Conservation (phyloP, 23 red algal genomes). For the Gracilariopsis chorda region DNA sequence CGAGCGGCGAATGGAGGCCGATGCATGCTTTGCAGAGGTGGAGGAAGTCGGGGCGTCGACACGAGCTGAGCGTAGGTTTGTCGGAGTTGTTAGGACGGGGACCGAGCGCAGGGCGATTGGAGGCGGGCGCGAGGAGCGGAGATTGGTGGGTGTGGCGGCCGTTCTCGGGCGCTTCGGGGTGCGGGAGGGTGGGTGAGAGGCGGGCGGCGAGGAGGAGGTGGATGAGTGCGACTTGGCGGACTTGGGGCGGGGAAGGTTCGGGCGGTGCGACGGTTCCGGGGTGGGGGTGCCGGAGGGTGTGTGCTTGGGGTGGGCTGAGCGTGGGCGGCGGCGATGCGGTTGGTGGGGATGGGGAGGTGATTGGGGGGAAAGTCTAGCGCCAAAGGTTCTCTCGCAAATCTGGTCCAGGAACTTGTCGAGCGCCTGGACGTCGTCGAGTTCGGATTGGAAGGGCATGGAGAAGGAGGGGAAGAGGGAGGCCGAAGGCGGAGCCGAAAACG, state of each 20-base stretch:
- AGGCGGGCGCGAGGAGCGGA: neutral
- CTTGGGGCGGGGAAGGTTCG: neutral
- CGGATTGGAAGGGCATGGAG: slow-evolving; percentile 2
- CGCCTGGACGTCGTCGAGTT: neutral
- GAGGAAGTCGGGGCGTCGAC: neutral
- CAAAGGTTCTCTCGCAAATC: neutral
- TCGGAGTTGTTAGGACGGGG: too few relatives aligned
- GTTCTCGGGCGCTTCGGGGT: neutral
- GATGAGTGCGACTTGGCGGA: neutral
- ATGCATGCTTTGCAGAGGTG: neutral
- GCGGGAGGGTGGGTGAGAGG: neutral
- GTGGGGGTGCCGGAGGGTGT: neutral
- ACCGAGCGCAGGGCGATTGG: too few relatives aligned
- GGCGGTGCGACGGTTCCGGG: too few relatives aligned
- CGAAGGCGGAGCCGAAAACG: neutral
- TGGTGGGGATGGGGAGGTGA: too few relatives aligned
- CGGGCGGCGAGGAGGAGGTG: neutral
- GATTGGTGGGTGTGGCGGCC: neutral
- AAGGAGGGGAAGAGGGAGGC: neutral
- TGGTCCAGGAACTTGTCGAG: slow-evolving; percentile 14
- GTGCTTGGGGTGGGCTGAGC: too few relatives aligned
- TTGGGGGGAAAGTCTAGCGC: neutral
- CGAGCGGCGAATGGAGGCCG: too few relatives aligned
- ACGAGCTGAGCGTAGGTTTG: too few relatives aligned
- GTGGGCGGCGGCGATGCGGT: neutral